Base-by-base conservation (phyloP, 164 flowering plant species). In the Vitis rupestris region DNA sequence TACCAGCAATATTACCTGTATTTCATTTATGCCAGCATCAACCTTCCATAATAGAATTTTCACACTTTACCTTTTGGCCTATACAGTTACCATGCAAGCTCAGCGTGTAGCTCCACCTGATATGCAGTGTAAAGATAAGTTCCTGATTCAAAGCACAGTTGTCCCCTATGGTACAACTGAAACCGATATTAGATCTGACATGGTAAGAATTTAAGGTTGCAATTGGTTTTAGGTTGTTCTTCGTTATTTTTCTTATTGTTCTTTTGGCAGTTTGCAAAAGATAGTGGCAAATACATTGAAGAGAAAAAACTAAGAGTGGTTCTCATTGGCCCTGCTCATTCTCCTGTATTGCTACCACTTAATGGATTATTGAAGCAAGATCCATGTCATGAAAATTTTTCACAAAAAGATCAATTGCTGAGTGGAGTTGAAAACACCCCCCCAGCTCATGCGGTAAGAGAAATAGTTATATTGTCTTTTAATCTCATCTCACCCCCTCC, bases 21-120 rank as follows among this genome's bases (percentile, higher is more conserved):
- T 37, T 37, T 37, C 44, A 37, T 37, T 37, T 16, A 44, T 51
- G 16, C 30, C 10, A n/a, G 23, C 51, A 30, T 52, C 9, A 30
- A 50, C 3, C 2, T 63, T 63, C n/a, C 27, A 56, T 37, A 16
- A 14, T 19, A 27, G 31, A 68, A 23, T 29, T 55, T 49, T 59
- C 44, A 61, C 51, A 16, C 27, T n/a, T 47, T 27, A 51, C 10
- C 29, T 48, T 57, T 57, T 70, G 56, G 48, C 27, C 9, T 47
- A 59, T 79, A 69, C 53, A 94, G 98, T 94, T 10, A 90, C 85
- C 9, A 90, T 94, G 98, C 98, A 89, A 89, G 94, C 94, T 70
- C 90, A 79, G 71, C 81, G 77, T 63, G 69, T 30, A 47, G 88
- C 84, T 74, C 92, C 96, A 59, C 79, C 85, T 63, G 90, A 89